A percentile compares a stretch with the other conserved stretches of the same genome.
These are phyloP conservation scores for Phytophthora pini DNA, from an alignment of 352 stramenopile species.

Conservation along the genomic window DNA sequence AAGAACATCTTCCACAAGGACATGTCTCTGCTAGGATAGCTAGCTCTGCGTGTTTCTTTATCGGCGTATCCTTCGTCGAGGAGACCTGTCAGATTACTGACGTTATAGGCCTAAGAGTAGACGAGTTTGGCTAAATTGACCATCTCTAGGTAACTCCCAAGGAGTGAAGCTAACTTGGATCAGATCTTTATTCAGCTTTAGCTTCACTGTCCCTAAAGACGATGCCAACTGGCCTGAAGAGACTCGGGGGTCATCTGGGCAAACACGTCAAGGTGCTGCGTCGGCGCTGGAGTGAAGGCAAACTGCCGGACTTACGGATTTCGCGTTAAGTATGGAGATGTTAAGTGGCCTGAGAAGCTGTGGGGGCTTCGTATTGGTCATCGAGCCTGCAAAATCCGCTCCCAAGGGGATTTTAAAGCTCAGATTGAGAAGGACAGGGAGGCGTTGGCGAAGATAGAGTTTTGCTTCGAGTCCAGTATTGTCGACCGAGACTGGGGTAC, in stretches of 20 bases:
- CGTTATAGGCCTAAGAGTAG: too few species aligned
- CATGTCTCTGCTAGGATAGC: too few species aligned
- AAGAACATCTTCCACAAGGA: too few species aligned
- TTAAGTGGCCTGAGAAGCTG: conserved; percentile 26
- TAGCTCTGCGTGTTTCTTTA: too few species aligned
- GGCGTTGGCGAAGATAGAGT: conserved; percentile 40
- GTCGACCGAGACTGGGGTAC: conserved; percentile 43
- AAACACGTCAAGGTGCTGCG: conserved; percentile 5
- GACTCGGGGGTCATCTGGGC: neutral
- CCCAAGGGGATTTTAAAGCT: conserved; percentile 1
- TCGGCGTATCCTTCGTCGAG: too few species aligned
- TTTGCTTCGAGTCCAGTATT: conserved; percentile 37
- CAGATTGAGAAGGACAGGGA: conserved; percentile 27
- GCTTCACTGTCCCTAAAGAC: neutral
- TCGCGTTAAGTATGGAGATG: conserved; percentile 11
- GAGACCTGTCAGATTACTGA: too few species aligned
- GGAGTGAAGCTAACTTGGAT: too few species aligned
- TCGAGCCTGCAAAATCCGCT: too few species aligned
- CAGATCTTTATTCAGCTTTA: too few species aligned
- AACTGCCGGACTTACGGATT: neutral
- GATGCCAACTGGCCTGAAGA: neutral
- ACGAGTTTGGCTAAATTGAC: too few species aligned
- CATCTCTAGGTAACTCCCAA: too few species aligned
- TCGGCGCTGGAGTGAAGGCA: conserved; percentile 1
- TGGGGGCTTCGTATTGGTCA: conserved; percentile 5